phyloP scores from a whole-genome alignment of 768 basidiomycete species.

The Amanita pseudoporphyria region DNA sequence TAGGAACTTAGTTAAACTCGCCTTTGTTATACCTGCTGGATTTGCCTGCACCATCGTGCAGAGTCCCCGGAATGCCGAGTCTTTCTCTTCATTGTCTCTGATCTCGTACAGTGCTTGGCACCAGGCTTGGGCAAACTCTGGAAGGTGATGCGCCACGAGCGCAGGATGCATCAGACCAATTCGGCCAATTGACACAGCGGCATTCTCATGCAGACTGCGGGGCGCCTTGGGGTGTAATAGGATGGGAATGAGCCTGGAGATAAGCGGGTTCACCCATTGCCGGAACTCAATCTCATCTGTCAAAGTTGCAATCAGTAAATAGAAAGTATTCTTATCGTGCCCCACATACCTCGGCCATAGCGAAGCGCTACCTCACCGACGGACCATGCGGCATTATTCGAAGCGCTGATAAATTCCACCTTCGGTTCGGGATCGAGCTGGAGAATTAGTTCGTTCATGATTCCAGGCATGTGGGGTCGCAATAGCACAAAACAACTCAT shows the following conservation, averaged over 20 bases:
- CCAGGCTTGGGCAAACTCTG: slow-evolving; percentile 92
- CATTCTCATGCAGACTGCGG: slow-evolving; percentile 92
- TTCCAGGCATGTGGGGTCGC: slow-evolving; percentile 74
- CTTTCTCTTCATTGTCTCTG: slow-evolving; percentile 98
- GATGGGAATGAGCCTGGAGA: slow-evolving; percentile 86
- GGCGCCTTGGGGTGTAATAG: slow-evolving; percentile 89
- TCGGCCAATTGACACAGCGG: slow-evolving; percentile 95
- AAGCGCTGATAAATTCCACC: slow-evolving; percentile 90
- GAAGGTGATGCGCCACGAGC: slow-evolving; percentile 80
- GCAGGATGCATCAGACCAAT: slow-evolving; percentile 89
- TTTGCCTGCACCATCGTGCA: slow-evolving; percentile 94
- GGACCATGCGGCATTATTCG: slow-evolving; percentile 99
- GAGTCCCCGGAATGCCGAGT: slow-evolving; percentile 95
- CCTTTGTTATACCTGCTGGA: slow-evolving; percentile 89
- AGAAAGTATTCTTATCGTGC: slow-evolving; percentile 1
- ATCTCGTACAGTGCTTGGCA: slow-evolving; percentile 97
- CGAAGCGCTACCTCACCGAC: slow-evolving; percentile 96
- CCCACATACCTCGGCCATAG: slow-evolving; percentile 62
- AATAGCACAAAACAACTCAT: slow-evolving; percentile 90
- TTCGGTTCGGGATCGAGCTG: slow-evolving; percentile 93
- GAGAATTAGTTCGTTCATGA: slow-evolving; percentile 82
- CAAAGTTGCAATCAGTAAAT: slow-evolving; percentile 2
- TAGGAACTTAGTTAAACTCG: slow-evolving; percentile 24
- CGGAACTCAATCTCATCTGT: slow-evolving; percentile 79
- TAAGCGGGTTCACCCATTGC: slow-evolving; percentile 83